Evolutionary conservation across 2,329 filamentous ascomycete species (phyloP).

Genomic region (Sporothrix brasiliensis): DNA sequence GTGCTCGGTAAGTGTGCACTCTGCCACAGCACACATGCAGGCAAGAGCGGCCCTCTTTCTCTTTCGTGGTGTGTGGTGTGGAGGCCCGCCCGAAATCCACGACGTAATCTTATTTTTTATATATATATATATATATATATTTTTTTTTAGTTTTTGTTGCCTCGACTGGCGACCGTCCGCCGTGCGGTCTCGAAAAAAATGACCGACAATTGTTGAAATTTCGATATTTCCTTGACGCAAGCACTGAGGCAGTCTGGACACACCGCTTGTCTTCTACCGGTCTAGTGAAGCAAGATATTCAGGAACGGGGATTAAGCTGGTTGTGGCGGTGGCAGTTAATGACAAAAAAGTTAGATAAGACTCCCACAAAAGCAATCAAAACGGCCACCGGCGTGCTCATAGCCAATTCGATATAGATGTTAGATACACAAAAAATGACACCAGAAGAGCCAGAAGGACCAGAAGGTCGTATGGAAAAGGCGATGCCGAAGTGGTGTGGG

Average conservation of each 20-base stretch:
- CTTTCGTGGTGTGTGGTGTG: background rate
- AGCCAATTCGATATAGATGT: background rate
- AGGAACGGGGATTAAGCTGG: background rate
- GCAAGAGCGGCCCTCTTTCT: slow-evolving; percentile 9
- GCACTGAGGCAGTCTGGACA: background rate
- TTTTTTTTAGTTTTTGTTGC: background rate
- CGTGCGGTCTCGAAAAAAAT: no score
- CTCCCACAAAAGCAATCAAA: background rate
- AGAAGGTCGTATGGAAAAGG: slow-evolving; percentile 21
- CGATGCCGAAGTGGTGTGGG: slow-evolving; percentile 26
- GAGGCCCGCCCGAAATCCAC: slow-evolving; percentile 8
- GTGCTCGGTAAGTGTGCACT: background rate
- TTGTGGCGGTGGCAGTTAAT: slow-evolving; percentile 12
- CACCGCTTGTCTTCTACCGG: background rate
- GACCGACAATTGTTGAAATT: background rate
- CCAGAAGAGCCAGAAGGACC: slow-evolving; percentile 13
- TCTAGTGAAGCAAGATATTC: background rate
- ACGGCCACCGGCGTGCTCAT: slow-evolving; percentile 1
- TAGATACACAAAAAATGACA: background rate
- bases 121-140: no score
- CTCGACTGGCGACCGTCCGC: background rate
- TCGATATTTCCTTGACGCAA: background rate
- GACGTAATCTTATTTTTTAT: slow-evolving; percentile 18
- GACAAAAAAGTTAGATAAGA: background rate
- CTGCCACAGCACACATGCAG: slow-evolving; percentile 13